phyloP scores from a whole-genome alignment of 306 rosid genomes.

The Citrullus amarus region DNA sequence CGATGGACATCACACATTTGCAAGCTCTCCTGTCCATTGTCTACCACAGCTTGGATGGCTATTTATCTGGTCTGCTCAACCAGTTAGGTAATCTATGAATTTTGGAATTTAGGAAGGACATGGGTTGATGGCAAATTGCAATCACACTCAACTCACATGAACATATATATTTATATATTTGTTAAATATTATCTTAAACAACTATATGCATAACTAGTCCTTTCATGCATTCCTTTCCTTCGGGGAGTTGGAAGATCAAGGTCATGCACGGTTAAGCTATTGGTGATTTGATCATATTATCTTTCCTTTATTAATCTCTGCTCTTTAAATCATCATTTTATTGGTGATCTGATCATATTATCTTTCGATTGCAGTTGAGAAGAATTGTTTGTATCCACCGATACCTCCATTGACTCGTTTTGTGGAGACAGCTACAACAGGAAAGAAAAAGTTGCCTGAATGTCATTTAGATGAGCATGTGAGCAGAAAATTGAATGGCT shows the following conservation, averaged over 20 bases:
- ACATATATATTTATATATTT: not conserved
- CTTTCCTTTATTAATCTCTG: not conserved
- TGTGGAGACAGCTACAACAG: slow-evolving; percentile 23
- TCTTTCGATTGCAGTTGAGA: slow-evolving; percentile 35
- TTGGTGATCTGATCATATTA: not conserved
- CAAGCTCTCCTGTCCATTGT: slow-evolving; percentile 48
- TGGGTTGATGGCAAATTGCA: not conserved
- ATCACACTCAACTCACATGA: not conserved
- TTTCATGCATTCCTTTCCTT: not conserved
- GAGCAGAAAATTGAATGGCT: slow-evolving; percentile 22
- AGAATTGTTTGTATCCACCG: slow-evolving; percentile 33
- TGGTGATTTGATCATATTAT: too few relatives aligned
- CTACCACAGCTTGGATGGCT: slow-evolving; percentile 40
- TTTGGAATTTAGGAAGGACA: not conserved
- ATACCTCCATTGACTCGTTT: slow-evolving; percentile 44
- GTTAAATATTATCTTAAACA: not conserved
- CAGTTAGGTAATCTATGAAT: slow-evolving; percentile 29
- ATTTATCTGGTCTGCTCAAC: slow-evolving; percentile 30
- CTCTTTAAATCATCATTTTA: not conserved
- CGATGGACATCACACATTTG: slow-evolving; percentile 45
- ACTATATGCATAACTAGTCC: not conserved
- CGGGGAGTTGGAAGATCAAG: not conserved
- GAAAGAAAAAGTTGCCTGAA: slow-evolving; percentile 34
- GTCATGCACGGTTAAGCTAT: too few relatives aligned
- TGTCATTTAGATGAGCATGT: slow-evolving; percentile 28